A percentile compares a stretch with the other conserved stretches of the same genome.
Evolutionary conservation across 257 asterid species (phyloP).

Genomic region (Cinchona pubescens): DNA sequence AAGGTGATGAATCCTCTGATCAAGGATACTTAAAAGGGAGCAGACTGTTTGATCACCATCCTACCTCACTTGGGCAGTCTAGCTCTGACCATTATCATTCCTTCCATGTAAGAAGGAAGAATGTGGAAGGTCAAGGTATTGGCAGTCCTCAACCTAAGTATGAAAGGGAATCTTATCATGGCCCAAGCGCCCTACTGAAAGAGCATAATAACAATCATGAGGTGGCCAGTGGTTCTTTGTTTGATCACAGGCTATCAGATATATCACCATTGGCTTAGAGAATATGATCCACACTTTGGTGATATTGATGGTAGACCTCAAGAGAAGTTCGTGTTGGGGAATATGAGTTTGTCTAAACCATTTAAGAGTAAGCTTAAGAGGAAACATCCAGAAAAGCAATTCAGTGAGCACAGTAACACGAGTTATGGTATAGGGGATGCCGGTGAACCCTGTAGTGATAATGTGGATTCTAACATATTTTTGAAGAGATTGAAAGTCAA

Average conservation of each 20-base stretch:
- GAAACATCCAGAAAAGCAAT: constrained; percentile 26
- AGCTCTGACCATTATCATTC: constrained; percentile 29
- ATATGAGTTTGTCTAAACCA: constrained; percentile 28
- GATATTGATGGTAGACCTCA: constrained; percentile 30
- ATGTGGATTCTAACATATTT: constrained; percentile 12
- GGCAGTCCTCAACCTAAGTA: constrained; percentile 33
- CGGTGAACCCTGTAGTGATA: constrained; percentile 28
- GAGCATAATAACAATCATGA: constrained; percentile 28
- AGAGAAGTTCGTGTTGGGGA: constrained; percentile 28
- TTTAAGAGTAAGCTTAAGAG: constrained; percentile 26
- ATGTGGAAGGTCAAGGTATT: constrained; percentile 31
- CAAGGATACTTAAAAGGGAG: constrained; percentile 30
- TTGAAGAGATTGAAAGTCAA: constrained; percentile 34
- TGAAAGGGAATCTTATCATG: constrained; percentile 27
- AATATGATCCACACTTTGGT: constrained; percentile 24
- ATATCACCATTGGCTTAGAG: constrained; percentile 29
- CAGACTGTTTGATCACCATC: constrained; percentile 31
- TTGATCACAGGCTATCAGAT: constrained; percentile 33
- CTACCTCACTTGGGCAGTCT: constrained; percentile 28
- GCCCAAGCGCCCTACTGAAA: constrained; percentile 24
- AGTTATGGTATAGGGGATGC: constrained; percentile 29
- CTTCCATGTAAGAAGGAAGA: constrained; percentile 26
- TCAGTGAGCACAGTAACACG: constrained; percentile 20
- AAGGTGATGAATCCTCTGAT: constrained; percentile 34
- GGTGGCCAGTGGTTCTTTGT: constrained; percentile 29